Base-by-base conservation (phyloP, 495 filamentous ascomycete genomes). In the Evansstolkia leycettana region DNA sequence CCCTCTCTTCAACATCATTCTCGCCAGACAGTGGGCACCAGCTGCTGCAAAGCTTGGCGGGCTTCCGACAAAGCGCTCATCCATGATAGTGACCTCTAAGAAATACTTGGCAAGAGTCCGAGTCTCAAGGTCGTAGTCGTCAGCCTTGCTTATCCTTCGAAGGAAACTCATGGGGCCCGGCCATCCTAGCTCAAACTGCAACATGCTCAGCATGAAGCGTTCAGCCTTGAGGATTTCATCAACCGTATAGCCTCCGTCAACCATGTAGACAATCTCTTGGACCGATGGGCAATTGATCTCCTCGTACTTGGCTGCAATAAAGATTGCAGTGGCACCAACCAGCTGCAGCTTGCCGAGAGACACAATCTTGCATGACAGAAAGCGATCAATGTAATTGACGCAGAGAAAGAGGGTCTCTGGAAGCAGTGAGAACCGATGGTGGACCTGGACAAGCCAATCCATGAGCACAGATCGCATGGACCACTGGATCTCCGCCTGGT, bases 81-180 rank as follows among this genome's bases (percentile, higher is more conserved):
- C 90, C 86, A 98, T 94, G 55, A 96, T 80, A 27, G 85, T 90
- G 28, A 95, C 69, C 54, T 98, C 90, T 32, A 96, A 67, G 61
- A 98, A 95, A 61, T 98, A 98, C 66, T 98, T 98, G 43, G 90
- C 88, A 18, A 98, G 70, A 4, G 92, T 96, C 14, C 90, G 75
- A 14, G 87, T 95, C 61, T 98, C 87, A 33, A 93, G 65, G 50
- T 96, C 88, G 54, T 96, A 98, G 51, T 95, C 88, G 56, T 98
- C 90, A 11, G 90, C 90, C 64, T 96, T 98, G 76, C 90, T 96
- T 55, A 95, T 89, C 37, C 87, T 76, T 34, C 90, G 72, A 33
- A 98, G 67, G 64, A 96, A 98, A 61, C 87, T 95, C 89, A 98
- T 94, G 1, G 90, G 90, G 29, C 90, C 92, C 7, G 90, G 90